Percentiles rank a stretch among this genome's conserved stretches.
phyloP scores from a whole-genome alignment of 2,329 filamentous ascomycete species.

The Pseudogymnoascus verrucosus region DNA sequence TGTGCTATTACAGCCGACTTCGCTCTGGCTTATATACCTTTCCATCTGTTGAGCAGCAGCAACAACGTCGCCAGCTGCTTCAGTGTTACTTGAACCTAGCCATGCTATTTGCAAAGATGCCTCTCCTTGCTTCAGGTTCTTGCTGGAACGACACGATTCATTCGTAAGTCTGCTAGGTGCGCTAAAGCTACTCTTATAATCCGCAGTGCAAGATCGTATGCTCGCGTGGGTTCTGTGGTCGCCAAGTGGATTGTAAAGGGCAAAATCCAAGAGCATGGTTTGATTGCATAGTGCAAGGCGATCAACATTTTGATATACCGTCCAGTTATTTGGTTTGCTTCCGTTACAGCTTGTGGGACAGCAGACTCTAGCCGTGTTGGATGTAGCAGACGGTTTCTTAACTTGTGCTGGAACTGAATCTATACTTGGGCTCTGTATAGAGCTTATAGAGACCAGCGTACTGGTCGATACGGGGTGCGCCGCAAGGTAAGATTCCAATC shows the following conservation, averaged over 20 bases:
- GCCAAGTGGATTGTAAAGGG: slow-evolving; percentile 15
- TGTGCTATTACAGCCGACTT: background rate
- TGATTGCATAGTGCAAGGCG: slow-evolving; percentile 12
- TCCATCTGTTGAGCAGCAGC: background rate
- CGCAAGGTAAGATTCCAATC: background rate
- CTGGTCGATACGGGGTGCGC: background rate
- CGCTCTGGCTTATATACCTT: background rate
- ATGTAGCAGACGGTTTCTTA: background rate
- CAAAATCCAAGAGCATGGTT: slow-evolving; percentile 17
- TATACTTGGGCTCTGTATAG: background rate
- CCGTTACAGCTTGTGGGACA: slow-evolving; percentile 14
- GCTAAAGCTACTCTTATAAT: background rate
- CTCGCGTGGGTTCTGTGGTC: slow-evolving; percentile 11
- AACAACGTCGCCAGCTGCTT: background rate
- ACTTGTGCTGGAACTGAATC: background rate
- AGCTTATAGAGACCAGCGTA: background rate
- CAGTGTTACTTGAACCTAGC: background rate
- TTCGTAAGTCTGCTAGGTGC: background rate
- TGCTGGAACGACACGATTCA: background rate
- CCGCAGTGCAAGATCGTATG: slow-evolving; percentile 11
- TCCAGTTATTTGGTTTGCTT: slow-evolving; percentile 14
- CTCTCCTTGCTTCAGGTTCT: background rate
- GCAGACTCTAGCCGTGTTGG: background rate
- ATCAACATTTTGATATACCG: slow-evolving; percentile 14
- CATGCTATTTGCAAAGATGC: background rate